These are phyloP conservation scores for Calonectria montana DNA, from an alignment of 2,329 filamentous ascomycete genomes.

Conservation along the genomic window DNA sequence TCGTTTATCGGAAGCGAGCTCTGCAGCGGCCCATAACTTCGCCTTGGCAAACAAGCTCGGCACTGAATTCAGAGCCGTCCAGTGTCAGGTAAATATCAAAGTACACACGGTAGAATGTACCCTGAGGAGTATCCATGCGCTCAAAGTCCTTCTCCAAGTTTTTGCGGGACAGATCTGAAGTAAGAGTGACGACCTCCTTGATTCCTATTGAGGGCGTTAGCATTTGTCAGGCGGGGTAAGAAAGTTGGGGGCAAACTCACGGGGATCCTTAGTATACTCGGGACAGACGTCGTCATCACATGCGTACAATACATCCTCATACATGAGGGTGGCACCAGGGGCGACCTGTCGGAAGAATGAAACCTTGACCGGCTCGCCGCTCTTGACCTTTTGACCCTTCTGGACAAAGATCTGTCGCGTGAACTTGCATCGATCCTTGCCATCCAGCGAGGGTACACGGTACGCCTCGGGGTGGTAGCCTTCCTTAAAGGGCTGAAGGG, in stretches of 20 bases:
- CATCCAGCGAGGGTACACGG: constrained; percentile 94
- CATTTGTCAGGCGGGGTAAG: background rate
- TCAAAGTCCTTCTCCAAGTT: constrained; percentile 99
- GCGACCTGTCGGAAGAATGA: constrained; percentile 99
- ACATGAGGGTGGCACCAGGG: constrained; percentile 97
- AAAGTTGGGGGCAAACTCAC: constrained; percentile 69
- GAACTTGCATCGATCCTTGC: constrained; percentile 98
- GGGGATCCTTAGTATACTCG: constrained; percentile 98
- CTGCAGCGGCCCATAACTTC: constrained; percentile 99
- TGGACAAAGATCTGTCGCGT: constrained; percentile 98
- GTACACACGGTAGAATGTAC: constrained; percentile 90
- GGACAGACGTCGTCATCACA: constrained; percentile 98
- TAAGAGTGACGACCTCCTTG: constrained; percentile 98
- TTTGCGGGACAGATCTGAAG: constrained; percentile 95
- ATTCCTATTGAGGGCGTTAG: constrained; percentile 73
- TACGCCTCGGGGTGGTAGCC: constrained; percentile 98
- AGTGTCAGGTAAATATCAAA: constrained; percentile 90
- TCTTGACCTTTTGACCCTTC: constrained; percentile 98
- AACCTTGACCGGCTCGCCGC: constrained; percentile 98
- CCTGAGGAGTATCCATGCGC: constrained; percentile 98
- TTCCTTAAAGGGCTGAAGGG: constrained; percentile 98
- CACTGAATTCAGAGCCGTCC: constrained; percentile 97
- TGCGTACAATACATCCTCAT: constrained; percentile 97
- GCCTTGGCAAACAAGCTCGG: constrained; percentile 97
- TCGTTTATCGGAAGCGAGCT: constrained; percentile 78